phyloP scores from a whole-genome alignment of 495 filamentous ascomycete genomes.

The Trichoderma virens region DNA sequence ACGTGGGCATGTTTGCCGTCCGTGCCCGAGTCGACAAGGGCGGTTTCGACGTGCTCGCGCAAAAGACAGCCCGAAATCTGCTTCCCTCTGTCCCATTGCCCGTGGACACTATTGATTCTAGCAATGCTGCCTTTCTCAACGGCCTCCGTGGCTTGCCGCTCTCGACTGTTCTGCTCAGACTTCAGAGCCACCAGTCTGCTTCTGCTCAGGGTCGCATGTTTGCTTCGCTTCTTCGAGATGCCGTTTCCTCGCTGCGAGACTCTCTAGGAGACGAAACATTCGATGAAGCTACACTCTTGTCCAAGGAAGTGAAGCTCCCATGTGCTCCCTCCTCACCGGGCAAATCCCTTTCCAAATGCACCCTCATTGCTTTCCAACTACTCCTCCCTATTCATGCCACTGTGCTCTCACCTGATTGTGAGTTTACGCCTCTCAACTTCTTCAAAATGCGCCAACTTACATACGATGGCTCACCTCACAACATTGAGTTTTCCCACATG shows the following conservation, averaged over 20 bases:
- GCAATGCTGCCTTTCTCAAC: constrained; percentile 32
- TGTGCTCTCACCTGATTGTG: constrained; percentile 25
- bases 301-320: constrained; percentile 22
- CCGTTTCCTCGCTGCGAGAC: constrained; percentile 32
- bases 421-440: constrained; percentile 40
- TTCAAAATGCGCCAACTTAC: constrained; percentile 43
- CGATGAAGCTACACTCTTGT: constrained; percentile 34
- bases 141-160: constrained; percentile 14
- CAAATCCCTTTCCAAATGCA: constrained; percentile 17
- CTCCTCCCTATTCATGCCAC: constrained; percentile 37
- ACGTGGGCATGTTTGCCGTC: constrained; percentile 68
- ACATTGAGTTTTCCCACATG: constrained; percentile 34
- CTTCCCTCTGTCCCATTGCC: constrained; percentile 59
- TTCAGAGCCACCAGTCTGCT: neutral
- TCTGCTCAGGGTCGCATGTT: constrained; percentile 12
- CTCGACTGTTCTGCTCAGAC: neutral
- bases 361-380: constrained; percentile 35
- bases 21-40: constrained; percentile 54
- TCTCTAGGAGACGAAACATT: constrained; percentile 35
- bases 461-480: constrained; percentile 35
- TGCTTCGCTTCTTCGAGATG: constrained; percentile 24
- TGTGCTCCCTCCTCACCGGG: constrained; percentile 29
- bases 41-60: constrained; percentile 69
- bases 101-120: constrained; percentile 40
- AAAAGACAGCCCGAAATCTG: constrained; percentile 52